Evolutionary conservation across 495 filamentous ascomycete genomes (phyloP).

Genomic region (Lasiosphaeriaceae sp.): DNA sequence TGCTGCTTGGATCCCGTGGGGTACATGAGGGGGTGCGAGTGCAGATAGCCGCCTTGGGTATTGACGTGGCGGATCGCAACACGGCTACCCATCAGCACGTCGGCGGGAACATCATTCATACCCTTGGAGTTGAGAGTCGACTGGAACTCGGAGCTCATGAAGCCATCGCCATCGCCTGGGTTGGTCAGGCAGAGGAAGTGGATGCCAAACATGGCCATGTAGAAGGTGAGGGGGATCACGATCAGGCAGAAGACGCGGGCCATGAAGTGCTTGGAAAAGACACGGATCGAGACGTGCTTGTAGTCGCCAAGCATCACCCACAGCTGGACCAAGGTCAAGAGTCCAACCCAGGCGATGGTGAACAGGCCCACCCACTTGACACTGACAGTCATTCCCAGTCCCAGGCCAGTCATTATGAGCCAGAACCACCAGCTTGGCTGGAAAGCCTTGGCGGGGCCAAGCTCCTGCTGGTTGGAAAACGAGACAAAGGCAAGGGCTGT

Average conservation of each 20-base stretch:
- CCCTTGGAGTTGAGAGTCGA: constrained; percentile 92
- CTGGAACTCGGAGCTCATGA: constrained; percentile 99
- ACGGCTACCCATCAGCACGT: constrained; percentile 84
- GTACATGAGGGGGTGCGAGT: constrained; percentile 97
- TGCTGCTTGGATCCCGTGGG: constrained; percentile 96
- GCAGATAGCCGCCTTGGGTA: constrained; percentile 95
- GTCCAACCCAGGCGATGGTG: constrained; percentile 97
- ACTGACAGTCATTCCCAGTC: constrained; percentile 86
- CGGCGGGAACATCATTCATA: constrained; percentile 92
- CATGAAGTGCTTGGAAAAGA: constrained; percentile 94
- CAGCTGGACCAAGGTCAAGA: constrained; percentile 82
- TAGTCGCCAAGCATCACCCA: constrained; percentile 92
- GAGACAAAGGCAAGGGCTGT: constrained; percentile 87
- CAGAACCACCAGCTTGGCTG: constrained; percentile 95
- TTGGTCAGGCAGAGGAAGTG: constrained; percentile 92
- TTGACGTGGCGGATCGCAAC: constrained; percentile 87
- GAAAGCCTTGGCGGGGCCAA: constrained; percentile 84
- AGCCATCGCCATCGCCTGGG: constrained; percentile 95
- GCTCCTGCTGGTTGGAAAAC: constrained; percentile 95
- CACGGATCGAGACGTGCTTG: constrained; percentile 73
- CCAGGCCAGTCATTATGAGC: constrained; percentile 80
- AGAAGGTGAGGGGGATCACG: constrained; percentile 82
- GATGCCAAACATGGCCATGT: constrained; percentile 92
- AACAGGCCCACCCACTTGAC: constrained; percentile 99
- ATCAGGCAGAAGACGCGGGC: constrained; percentile 90